phyloP scores from a whole-genome alignment of 306 rosid genomes.

The Biancaea sappan region DNA sequence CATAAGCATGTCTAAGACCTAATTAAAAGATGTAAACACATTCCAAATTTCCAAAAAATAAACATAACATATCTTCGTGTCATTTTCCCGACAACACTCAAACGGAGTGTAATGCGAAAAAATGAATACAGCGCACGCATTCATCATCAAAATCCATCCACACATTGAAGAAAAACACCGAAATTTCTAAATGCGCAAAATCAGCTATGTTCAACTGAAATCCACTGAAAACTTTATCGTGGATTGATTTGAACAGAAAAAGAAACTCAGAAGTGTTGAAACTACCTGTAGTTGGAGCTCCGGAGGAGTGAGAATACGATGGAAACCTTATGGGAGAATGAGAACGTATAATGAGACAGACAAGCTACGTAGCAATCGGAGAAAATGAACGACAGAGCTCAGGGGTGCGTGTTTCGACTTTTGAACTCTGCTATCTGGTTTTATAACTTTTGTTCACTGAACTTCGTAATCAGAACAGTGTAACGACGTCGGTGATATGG shows the following conservation, averaged over 20 bases:
- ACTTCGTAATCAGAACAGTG: background rate
- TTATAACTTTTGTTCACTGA: constrained; percentile 22
- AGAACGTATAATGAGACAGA: background rate
- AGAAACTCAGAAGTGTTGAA: constrained; percentile 17
- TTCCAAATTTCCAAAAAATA: background rate
- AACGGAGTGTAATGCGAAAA: background rate
- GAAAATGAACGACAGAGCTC: background rate
- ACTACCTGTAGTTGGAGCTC: constrained; percentile 19
- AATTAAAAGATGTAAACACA: background rate
- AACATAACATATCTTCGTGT: background rate
- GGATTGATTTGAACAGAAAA: background rate
- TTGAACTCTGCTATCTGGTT: constrained; percentile 24
- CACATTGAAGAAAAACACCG: background rate
- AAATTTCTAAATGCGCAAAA: background rate
- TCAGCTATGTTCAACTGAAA: constrained; percentile 5
- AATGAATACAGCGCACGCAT: background rate
- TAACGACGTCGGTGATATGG: constrained; percentile 17
- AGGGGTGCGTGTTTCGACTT: background rate
- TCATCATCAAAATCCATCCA: background rate
- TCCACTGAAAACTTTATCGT: background rate
- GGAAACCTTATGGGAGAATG: constrained; percentile 19
- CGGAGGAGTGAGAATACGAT: constrained; percentile 24
- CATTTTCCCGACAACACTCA: background rate
- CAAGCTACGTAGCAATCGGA: constrained; percentile 5
- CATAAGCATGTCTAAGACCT: background rate